These are phyloP conservation scores for Gossypium trilobum DNA, from an alignment of 441 rosid species.

Conservation along the genomic window DNA sequence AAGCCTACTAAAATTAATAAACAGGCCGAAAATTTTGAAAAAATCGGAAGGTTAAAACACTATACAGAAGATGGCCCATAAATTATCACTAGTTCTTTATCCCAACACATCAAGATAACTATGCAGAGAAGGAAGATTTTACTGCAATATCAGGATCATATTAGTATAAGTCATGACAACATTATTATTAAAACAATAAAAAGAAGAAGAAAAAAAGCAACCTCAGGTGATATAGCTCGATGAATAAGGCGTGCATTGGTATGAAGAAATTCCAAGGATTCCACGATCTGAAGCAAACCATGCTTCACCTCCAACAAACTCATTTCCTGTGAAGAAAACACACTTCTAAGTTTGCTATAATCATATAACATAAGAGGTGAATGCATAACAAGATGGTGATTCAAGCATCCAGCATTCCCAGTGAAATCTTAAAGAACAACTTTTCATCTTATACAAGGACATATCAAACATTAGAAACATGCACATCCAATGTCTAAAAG, in stretches of 20 bases:
- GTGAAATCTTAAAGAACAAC: neutral
- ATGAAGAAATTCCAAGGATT: slow-evolving; percentile 85
- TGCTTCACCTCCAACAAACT: slow-evolving; percentile 92
- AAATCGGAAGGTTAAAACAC: neutral
- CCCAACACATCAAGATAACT: neutral
- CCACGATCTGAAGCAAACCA: slow-evolving; percentile 82
- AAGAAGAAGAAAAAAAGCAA: slow-evolving; percentile 19
- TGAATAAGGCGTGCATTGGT: slow-evolving; percentile 79
- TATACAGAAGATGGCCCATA: neutral
- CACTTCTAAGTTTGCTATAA: slow-evolving; percentile 8
- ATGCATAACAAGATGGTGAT: neutral
- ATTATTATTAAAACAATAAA: neutral
- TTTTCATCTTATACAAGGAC: neutral
- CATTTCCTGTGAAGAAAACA: slow-evolving; percentile 58
- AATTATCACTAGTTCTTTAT: neutral
- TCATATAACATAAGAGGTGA: neutral
- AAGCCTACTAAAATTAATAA: neutral
- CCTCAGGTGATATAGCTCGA: slow-evolving; percentile 88
- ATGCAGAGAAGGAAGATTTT: neutral
- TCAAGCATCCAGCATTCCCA: neutral
- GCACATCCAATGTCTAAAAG: neutral
- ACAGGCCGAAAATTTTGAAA: neutral
- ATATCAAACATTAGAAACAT: neutral
- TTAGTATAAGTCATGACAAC: neutral
- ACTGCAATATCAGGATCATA: neutral